Evolutionary conservation across 345 rosid genomes (phyloP).

Genomic region (Eucalyptus globulus): DNA sequence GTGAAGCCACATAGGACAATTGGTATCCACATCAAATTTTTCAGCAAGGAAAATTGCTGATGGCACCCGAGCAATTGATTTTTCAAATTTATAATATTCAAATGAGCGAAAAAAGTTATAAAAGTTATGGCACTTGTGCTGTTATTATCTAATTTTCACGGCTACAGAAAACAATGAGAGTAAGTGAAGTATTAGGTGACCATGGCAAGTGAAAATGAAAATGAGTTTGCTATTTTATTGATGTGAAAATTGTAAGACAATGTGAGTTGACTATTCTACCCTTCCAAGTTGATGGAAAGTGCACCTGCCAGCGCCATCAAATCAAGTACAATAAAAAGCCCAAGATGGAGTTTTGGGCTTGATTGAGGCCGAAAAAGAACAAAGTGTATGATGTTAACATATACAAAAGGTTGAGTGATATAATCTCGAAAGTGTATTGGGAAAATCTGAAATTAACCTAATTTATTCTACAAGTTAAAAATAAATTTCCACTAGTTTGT

Average conservation of each 20-base stretch:
- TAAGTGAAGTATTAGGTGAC: neutral
- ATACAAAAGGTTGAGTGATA: neutral
- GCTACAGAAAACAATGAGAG: neutral
- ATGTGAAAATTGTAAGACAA: neutral
- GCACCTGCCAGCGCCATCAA: neutral
- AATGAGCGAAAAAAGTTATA: too few species aligned
- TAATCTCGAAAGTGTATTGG: neutral
- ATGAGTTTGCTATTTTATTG: neutral
- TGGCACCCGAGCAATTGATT: too few species aligned
- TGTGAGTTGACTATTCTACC: neutral
- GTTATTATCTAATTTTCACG: neutral
- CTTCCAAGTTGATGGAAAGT: neutral
- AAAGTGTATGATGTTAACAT: neutral
- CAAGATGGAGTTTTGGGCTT: neutral
- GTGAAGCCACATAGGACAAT: too few species aligned
- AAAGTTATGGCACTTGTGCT: too few species aligned
- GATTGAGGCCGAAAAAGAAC: neutral
- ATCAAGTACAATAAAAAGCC: neutral
- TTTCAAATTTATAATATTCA: fast-evolving
- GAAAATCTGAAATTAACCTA: neutral
- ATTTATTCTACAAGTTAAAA: neutral
- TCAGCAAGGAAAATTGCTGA: fast-evolving
- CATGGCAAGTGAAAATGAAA: neutral
- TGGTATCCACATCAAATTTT: too few species aligned
- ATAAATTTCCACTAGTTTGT: neutral